Base-by-base conservation (phyloP, 306 rosid species). In the Citrullus colocynthis region DNA sequence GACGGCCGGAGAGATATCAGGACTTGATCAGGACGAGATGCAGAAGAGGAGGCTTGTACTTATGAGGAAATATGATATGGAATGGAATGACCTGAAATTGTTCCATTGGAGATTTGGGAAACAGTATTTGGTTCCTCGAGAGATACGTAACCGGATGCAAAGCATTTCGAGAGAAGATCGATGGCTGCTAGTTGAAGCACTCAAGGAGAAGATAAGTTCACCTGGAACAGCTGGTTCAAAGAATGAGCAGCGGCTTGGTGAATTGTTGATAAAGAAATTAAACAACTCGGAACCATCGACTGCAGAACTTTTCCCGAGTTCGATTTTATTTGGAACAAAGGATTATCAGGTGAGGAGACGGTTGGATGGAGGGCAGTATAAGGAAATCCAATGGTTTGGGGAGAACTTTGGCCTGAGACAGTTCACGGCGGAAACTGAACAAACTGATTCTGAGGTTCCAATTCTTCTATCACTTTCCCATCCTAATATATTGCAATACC, bases 361-460 rank as follows among this genome's bases (percentile, higher is more conserved):
- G 45, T 76, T 96, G 20, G 99, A 91, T 24, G 90, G 96, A 39
- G 81, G 78, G 39, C 89, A 89, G 67, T 87, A 62, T 42, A 96
- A 93, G 90, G 99, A 93, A 78, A 87, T 96, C 59, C 91, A 86
- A 9, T 96, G 99, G 99, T 44, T 89, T n/a, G 99, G 99, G 60
- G 94, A 91, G 17, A 82, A 71, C 75, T 96, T 96, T 84, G 94
- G 88, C 6, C 41, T 90, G 74, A 88, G 93, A 63, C 87, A 91
- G 75, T 87, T 96, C 80, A n/a, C 49, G 14, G 92, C 85, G 9
- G 96, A 92, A 59, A 77, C 60, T 77, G 83, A 89, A 54, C 57
- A 82, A 0, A 64, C 83, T 41, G 81, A 83, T 39, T 55, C 84
- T 1, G 97, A 93, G 85, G 80, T 92, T 83, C 83, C 82, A 0